Conservation (phyloP, 345 rosid genomes). For the Eucalyptus sp. region DNA sequence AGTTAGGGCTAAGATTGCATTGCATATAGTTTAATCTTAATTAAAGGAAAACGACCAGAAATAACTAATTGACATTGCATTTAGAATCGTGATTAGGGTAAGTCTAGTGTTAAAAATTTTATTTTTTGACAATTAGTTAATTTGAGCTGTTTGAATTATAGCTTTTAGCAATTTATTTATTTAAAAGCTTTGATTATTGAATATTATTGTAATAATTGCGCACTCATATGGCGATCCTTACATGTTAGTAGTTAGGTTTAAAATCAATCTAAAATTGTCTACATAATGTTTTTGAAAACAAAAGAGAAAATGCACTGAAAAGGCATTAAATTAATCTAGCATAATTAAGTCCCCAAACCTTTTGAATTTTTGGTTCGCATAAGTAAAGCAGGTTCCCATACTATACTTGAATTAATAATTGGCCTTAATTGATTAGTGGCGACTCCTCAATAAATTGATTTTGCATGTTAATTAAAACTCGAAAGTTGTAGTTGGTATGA, state of each 20-base stretch:
- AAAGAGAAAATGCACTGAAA: too few species aligned
- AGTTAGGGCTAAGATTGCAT: not conserved
- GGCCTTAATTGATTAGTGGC: not conserved
- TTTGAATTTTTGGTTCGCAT: not conserved
- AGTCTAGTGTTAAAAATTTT: not conserved
- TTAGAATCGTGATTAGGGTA: not conserved
- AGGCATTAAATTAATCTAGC: too few species aligned
- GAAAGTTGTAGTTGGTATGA: not conserved
- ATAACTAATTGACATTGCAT: not conserved
- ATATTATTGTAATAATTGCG: too few species aligned
- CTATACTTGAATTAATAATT: not conserved
- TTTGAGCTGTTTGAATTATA: not conserved
- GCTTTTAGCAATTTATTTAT: not conserved
- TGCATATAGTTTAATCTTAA: not conserved
- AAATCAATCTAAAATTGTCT: not conserved
- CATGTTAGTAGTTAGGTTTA: not conserved
- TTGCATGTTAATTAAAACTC: not conserved
- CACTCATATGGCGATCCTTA: rapidly evolving
- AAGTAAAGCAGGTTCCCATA: too few species aligned
- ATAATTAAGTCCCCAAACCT: not conserved
- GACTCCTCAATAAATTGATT: too few species aligned
- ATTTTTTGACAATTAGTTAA: not conserved
- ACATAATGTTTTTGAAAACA: not conserved
- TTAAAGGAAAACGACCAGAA: not conserved
- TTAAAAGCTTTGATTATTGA: not conserved